Base-by-base conservation (phyloP, 805 yeast genomes). In the Lipomyces yamanashiensis region DNA sequence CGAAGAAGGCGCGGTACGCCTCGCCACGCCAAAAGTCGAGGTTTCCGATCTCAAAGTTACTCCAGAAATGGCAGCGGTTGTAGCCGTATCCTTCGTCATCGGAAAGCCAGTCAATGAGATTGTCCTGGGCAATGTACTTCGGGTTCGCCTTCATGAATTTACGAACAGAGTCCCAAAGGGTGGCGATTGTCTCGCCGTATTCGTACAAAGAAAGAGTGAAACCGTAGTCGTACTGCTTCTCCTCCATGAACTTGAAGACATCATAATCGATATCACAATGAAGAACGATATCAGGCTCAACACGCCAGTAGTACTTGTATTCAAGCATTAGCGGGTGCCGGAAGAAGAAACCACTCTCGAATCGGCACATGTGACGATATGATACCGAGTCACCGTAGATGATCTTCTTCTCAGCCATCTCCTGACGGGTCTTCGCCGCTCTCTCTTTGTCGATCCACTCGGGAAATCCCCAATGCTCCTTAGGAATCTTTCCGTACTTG, bases 241-340 rank as follows among this genome's bases (percentile, higher is more conserved):
- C 90, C 70, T 84, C 84, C 96, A 90, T 89, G 78, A 80, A 89
- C 76, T 85, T 83, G 83, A 90, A 90, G 12, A 89, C 78, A 74
- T 90, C 97, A 75, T 88, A 88, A 71, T 86, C 85, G 63, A 92
- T 79, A 74, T 90, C 90, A 78, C 96, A 91, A 76, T 78, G 84
- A 67, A 89, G 81, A 74, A 84, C 82, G 70, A 87, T 85, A 70
- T 84, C 87, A 13, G 97, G 97, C 77, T 92, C 97, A 43, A 92
- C 92, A 76, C 96, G 86, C 97, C 97, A 92, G 81, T 90, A 90
- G 83, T 88, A 91, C 72, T 87, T 89, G 81, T 87, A 92, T 33
- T 85, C 84, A 64, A 80, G 77, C 76, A 91, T 72, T 55, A 86
- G 76, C 57, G 83, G 84, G 73, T 89, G 90, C 74, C 87, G 81